Conservation (phyloP, 805 yeast genomes). For the Yarrowia hollandica region DNA sequence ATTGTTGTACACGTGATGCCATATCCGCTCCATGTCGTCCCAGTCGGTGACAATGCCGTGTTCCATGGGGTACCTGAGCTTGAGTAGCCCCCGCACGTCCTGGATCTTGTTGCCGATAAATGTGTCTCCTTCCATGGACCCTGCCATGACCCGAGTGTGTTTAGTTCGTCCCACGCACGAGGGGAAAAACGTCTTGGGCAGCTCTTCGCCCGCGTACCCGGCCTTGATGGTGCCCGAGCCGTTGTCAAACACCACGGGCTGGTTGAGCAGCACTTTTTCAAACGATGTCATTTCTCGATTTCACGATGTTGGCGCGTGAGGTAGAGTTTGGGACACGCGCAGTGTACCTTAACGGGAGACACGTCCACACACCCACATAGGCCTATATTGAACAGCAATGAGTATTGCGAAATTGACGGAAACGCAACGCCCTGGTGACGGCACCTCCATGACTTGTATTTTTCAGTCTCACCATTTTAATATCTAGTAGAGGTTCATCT, state of each 20-base stretch:
- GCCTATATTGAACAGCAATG: too few species aligned
- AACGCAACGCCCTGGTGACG: too few species aligned
- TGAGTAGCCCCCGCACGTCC: conserved; percentile 71
- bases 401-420: too few species aligned
- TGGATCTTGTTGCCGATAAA: conserved; percentile 79
- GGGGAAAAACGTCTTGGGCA: conserved; percentile 66
- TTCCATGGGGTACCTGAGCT: conserved; percentile 66
- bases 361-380: too few species aligned
- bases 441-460: too few species aligned
- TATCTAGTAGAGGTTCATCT: too few species aligned
- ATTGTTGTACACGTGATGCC: conserved; percentile 66
- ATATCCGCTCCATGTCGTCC: conserved; percentile 81
- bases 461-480: too few species aligned
- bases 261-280: conserved; percentile 52
- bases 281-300: conserved; percentile 34
- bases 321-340: too few species aligned
- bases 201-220: conserved; percentile 91
- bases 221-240: conserved; percentile 82
- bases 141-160: conserved; percentile 80
- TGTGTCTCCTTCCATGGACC: conserved; percentile 60
- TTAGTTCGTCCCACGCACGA: conserved; percentile 77
- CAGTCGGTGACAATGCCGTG: conserved; percentile 81
- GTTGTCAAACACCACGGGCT: conserved; percentile 75
- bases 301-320: neutral
- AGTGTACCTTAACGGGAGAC: too few species aligned